Base-by-base conservation (phyloP, 2,329 filamentous ascomycete species). In the Aspergillus latus region DNA sequence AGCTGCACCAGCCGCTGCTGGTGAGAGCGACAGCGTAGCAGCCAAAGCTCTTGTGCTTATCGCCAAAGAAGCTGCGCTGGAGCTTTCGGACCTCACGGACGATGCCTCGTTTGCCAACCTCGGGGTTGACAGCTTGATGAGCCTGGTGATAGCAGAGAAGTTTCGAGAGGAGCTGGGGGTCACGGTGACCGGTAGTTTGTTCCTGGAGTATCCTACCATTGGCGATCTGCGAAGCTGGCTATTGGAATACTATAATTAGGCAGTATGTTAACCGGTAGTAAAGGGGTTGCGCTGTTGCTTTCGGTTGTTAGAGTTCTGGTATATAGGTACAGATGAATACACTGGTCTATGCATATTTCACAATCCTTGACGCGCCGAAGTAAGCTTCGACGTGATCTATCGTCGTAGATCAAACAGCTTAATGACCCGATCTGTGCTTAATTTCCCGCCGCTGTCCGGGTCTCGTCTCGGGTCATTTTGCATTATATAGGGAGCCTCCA, bases 111-210 rank as follows among this genome's bases (percentile, higher is more conserved):
- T 74, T 47, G 59, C 60, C 1, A 61, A 66, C 15, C 50, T 74
- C 1, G 72, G 72, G 3, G 59, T 77, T 30, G 73, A 76, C 58
- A 69, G 64, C 30, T 59, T 76, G 13, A 65, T 76, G 66, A 66
- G 62, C 8, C 58, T 76, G 6, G 69, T 72, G 2, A 66, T 76
- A 10, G 52, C 68, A 1, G 67, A 68, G 43, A 72, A 71, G 49
- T 69, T 75, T 49, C 50, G 66, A 1, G 60, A 59, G 2, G 62
- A 73, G 53, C 61, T 76, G 9, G 64, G 62, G 5, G 49, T 74
- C 2, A 64, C 66, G 16, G 59, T 72, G 13, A 56, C 66, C n/a
- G 58, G 64, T 43, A 57, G 56, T 45, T 34, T 67, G 16, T 66
- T 66, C 40, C 40, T 67, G 7, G 65, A 65, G 45, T 65, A 56